Evolutionary conservation across 768 basidiomycete genomes (phyloP).

Genomic region (Udeniomyces megalosporus): DNA sequence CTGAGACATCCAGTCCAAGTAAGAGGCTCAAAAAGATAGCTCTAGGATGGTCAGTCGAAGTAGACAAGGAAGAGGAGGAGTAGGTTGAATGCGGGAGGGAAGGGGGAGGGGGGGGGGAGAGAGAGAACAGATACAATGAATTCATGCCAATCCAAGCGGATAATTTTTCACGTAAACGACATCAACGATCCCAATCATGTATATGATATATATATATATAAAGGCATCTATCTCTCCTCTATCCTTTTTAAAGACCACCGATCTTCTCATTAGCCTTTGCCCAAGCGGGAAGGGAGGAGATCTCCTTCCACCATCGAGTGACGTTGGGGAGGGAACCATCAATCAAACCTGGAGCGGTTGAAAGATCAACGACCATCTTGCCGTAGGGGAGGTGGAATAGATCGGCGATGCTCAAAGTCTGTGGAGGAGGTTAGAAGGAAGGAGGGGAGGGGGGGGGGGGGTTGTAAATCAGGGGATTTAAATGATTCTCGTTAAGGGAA

Average conservation of each 20-base stretch:
- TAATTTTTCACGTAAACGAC: too few relatives aligned
- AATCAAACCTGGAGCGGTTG: conserved; percentile 13
- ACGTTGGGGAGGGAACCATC: conserved; percentile 18
- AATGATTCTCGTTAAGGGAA: too few relatives aligned
- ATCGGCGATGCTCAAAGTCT: conserved; percentile 40
- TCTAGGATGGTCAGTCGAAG: too few relatives aligned
- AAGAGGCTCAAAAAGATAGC: not conserved
- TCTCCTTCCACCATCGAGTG: conserved; percentile 18
- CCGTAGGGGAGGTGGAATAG: conserved; percentile 43
- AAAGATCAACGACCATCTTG: conserved; percentile 19
- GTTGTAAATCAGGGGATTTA: too few relatives aligned
- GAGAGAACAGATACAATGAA: too few relatives aligned
- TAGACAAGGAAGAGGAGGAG: too few relatives aligned
- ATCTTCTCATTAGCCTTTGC: conserved; percentile 1
- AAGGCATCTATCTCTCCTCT: not conserved
- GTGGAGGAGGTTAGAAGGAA: not conserved
- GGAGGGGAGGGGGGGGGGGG: not conserved
- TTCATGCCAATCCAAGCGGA: not conserved
- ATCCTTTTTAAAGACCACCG: not conserved
- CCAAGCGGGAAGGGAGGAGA: conserved; percentile 11
- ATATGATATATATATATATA: not conserved
- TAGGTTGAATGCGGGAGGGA: not conserved
- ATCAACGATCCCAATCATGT: not conserved
- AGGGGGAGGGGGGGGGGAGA: not conserved
- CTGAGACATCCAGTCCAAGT: too few relatives aligned